Evolutionary conservation across 257 asterid species (phyloP), one percentile per base, ranked within the genome.

Genomic region (Solanum sitiens): DNA sequence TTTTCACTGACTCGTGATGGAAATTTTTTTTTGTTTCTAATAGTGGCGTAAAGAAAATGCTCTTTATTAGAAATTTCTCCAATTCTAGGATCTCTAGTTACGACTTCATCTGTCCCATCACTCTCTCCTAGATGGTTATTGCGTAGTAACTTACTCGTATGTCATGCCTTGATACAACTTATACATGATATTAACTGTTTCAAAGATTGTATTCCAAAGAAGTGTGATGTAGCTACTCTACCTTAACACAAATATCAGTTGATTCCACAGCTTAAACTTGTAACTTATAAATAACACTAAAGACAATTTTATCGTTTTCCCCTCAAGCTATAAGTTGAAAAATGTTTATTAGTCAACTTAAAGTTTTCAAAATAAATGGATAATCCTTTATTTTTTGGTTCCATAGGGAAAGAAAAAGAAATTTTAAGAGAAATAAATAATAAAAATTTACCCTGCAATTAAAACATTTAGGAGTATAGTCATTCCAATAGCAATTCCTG

Each of bases 401-500:
- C 53, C 35, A 71, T 16, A 15, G 77, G 2, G 25, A 9, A 72
- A 12, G 1, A 33, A 40, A 40, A 53, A 50, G 59, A 50, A 75
- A 21, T 12, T 79, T 11, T 3, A 25, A 13, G 65, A 27, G n/a
- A 25, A 45, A 45, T 4, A 79, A 45, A 25, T 27, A 16, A 2
- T 16, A 45, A 21, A 72, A 84, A 11, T 56, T 89, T 89, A 94
- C 96, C 98, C 96, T 4, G 96, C 96, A 7, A 94, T 74, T 8
- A 94, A 88, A 89, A 94, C 93, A 44, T 90, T 89, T 16, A 94
- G 56, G 11, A 94, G 90, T 83, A 94, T 90, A 35, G 96, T 93
- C 98, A 94, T 94, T 80, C 98, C 95, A 82, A 94, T 90, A 7
- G 98, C 98, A 79, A 93, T 94, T 89, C 98, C 95, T 2, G 95